Conservation (phyloP, 164 flowering plant species). For the Piper betle region DNA sequence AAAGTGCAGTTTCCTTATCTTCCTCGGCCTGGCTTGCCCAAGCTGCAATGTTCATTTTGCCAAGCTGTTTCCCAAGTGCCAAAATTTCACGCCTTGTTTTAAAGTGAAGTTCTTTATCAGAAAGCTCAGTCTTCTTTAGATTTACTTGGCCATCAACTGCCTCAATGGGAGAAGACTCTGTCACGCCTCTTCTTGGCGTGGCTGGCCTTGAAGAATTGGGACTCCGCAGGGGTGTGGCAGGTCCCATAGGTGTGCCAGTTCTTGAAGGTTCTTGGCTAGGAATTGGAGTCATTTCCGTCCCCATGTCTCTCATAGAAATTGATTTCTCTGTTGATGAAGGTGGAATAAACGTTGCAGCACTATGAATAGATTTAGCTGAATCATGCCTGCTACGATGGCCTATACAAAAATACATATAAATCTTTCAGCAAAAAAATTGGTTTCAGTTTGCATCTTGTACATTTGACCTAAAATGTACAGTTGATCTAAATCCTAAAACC, state of each 20-base stretch:
- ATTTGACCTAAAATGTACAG: no score
- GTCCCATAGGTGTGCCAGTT: slow-evolving; percentile 72
- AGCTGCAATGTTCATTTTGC: slow-evolving; percentile 77
- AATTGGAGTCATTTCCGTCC: background rate
- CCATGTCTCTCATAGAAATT: slow-evolving; percentile 59
- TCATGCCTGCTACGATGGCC: slow-evolving; percentile 66
- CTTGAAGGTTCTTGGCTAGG: background rate
- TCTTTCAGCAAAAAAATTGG: background rate
- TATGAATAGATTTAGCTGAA: slow-evolving; percentile 40
- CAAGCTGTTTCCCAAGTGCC: slow-evolving; percentile 70
- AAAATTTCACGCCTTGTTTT: slow-evolving; percentile 78
- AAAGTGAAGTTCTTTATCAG: slow-evolving; percentile 68
- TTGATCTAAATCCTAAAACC: no score
- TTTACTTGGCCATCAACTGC: slow-evolving; percentile 7
- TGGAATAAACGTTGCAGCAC: slow-evolving; percentile 52
- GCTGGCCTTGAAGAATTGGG: slow-evolving; percentile 65
- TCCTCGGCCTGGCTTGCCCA: slow-evolving; percentile 89
- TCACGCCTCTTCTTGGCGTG: slow-evolving; percentile 46
- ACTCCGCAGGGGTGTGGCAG: slow-evolving; percentile 65
- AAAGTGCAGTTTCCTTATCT: slow-evolving; percentile 45
- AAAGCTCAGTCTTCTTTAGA: slow-evolving; percentile 25
- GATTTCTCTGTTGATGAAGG: slow-evolving; percentile 79
- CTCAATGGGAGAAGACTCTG: slow-evolving; percentile 22
- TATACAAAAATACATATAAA: slow-evolving; percentile 3
- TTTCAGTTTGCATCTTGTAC: no score